Percentiles rank a stretch among this genome's conserved stretches.
These are phyloP conservation scores for Cucumis variabilis DNA, from an alignment of 331 rosid genomes.

Conservation along the genomic window DNA sequence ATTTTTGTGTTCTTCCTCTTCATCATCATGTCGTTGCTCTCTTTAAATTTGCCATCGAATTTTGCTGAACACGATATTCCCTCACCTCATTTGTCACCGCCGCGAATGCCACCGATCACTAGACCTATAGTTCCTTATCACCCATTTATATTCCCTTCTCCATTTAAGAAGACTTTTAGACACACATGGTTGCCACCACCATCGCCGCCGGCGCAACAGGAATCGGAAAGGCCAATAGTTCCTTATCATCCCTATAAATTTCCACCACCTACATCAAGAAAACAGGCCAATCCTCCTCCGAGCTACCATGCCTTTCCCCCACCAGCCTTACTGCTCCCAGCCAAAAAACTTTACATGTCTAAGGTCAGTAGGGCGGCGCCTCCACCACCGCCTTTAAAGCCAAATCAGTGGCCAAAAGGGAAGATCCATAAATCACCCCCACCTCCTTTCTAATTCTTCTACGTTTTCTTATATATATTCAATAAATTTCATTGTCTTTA, in stretches of 20 bases:
- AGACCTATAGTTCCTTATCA: background rate
- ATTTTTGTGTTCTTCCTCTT: background rate
- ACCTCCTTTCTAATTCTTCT: background rate
- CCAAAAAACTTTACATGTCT: background rate
- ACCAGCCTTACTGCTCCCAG: background rate
- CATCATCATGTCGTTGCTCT: background rate
- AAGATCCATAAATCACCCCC: background rate
- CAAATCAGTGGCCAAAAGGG: background rate
- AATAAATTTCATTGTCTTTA: too few relatives aligned
- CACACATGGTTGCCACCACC: slow-evolving; percentile 35
- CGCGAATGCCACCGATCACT: too few relatives aligned
- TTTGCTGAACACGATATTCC: background rate
- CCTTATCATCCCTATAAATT: slow-evolving; percentile 8
- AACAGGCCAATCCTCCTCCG: background rate
- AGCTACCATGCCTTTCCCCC: background rate
- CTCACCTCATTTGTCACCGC: too few relatives aligned
- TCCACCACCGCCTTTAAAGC: background rate
- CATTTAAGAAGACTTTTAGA: background rate
- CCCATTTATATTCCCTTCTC: background rate
- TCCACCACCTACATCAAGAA: slow-evolving; percentile 15
- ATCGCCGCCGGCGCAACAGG: background rate
- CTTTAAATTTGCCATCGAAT: background rate
- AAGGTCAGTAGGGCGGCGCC: background rate
- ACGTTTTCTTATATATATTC: too few relatives aligned
- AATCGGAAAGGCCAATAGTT: background rate